A percentile compares a stretch with the other conserved stretches of the same genome.
These are phyloP conservation scores for Sequoiadendron giganteum DNA, from an alignment of 75 land plant genomes.

Conservation along the genomic window DNA sequence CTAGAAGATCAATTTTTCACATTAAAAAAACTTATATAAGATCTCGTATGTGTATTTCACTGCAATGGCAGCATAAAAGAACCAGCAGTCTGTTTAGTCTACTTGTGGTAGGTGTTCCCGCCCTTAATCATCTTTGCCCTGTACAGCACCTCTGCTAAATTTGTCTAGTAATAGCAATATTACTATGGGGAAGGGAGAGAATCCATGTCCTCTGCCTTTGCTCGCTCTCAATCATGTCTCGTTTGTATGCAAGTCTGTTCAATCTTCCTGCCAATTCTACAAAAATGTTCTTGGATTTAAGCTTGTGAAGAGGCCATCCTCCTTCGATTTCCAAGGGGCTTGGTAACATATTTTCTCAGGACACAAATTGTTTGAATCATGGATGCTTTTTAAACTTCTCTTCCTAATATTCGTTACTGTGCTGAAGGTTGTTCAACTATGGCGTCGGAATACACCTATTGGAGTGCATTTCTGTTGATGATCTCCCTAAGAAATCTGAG, in stretches of 20 bases:
- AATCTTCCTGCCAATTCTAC: slow-evolving; percentile 25
- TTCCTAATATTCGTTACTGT: not conserved
- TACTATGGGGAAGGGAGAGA: not conserved
- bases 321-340: slow-evolving; percentile 50
- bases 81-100: no score
- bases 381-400: not conserved
- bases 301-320: slow-evolving; percentile 41
- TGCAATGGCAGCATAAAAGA: no score
- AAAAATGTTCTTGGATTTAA: slow-evolving; percentile 37
- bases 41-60: no score
- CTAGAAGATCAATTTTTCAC: no score
- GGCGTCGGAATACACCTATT: slow-evolving; percentile 31
- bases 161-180: no score
- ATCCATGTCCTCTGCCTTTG: slow-evolving; percentile 14
- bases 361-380: not conserved
- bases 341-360: slow-evolving; percentile 20
- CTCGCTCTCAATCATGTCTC: slow-evolving; percentile 36
- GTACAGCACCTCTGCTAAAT: no score
- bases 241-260: slow-evolving; percentile 22
- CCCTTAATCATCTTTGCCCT: no score
- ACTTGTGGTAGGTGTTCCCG: no score
- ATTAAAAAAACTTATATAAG: no score
- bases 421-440: slow-evolving; percentile 34
- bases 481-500: slow-evolving; percentile 18
- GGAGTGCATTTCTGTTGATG: slow-evolving; percentile 10